A percentile compares a stretch with the other conserved stretches of the same genome.
phyloP scores from a whole-genome alignment of 108 stramenopile species.

The Bacterosira constricta region DNA sequence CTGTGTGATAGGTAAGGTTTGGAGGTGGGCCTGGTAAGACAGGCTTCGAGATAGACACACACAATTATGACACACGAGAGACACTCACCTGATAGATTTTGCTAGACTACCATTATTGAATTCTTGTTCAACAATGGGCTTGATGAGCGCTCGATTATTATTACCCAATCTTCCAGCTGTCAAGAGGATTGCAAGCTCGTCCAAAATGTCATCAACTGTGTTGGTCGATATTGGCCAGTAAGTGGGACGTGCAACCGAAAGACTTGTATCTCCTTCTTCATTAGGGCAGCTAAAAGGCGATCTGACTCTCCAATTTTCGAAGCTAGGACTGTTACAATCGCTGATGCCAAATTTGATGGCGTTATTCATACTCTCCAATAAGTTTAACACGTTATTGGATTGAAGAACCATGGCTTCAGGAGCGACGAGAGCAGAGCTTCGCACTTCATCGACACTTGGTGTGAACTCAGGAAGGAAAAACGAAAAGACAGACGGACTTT shows the following conservation, averaged over 20 bases:
- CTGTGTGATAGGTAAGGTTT: too few species aligned
- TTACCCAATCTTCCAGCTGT: constrained; percentile 46
- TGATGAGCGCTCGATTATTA: constrained; percentile 18
- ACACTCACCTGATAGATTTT: constrained; percentile 36
- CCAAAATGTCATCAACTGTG: constrained; percentile 34
- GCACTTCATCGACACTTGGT: constrained; percentile 27
- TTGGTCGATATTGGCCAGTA: constrained; percentile 20
- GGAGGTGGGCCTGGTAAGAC: too few species aligned
- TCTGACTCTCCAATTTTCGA: neutral
- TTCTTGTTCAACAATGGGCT: constrained; percentile 13
- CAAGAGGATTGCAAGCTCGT: constrained; percentile 56
- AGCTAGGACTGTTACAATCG: neutral
- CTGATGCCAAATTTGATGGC: constrained; percentile 42
- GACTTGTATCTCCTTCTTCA: constrained; percentile 21
- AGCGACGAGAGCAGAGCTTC: constrained; percentile 16
- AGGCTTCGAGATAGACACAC: too few species aligned
- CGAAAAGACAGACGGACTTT: constrained; percentile 62
- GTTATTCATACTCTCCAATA: constrained; percentile 29
- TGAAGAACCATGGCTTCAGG: constrained; percentile 47
- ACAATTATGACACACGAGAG: too few species aligned
- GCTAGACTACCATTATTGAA: constrained; percentile 12
- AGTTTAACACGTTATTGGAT: constrained; percentile 4
- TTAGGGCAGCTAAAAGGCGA: constrained; percentile 8
- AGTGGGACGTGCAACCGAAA: constrained; percentile 6
- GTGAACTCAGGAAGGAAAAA: constrained; percentile 65